Conservation (phyloP, 2,329 filamentous ascomycete species). For the Monosporascus sp. region DNA sequence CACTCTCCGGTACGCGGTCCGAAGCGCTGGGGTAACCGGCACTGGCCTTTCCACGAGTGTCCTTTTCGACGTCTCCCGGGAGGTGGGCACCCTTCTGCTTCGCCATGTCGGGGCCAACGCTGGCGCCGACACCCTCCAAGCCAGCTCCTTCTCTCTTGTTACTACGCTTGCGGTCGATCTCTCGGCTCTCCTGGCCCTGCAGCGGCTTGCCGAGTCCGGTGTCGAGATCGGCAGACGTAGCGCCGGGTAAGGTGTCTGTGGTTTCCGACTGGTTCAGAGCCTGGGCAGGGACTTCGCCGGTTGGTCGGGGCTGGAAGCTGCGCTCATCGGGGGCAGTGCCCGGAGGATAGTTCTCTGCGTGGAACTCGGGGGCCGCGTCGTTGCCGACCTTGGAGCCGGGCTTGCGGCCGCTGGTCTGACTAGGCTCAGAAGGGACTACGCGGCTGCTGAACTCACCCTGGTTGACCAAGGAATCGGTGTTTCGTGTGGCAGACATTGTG, state of each 20-base stretch:
- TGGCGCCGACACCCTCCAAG: conserved; percentile 33
- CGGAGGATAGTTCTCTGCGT: conserved; percentile 52
- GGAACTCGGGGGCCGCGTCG: conserved; percentile 57
- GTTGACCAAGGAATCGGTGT: conserved; percentile 47
- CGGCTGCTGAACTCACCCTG: conserved; percentile 52
- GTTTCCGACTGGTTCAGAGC: conserved; percentile 25
- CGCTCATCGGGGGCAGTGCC: conserved; percentile 54
- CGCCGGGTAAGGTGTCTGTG: conserved; percentile 34
- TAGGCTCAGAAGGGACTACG: conserved; percentile 44
- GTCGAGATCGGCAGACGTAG: conserved; percentile 40
- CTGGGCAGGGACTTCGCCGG: conserved; percentile 30
- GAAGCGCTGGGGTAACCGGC: conserved; percentile 19
- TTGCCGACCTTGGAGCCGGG: conserved; percentile 56
- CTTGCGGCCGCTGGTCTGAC: conserved; percentile 53
- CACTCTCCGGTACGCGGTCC: conserved; percentile 16
- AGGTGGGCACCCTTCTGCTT: conserved; percentile 24
- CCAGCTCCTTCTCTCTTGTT: conserved; percentile 33
- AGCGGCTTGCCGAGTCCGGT: conserved; percentile 37
- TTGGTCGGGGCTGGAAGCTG: conserved; percentile 34
- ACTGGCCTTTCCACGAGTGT: conserved; percentile 15
- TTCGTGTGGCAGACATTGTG: conserved; percentile 26
- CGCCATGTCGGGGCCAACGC: conserved; percentile 18
- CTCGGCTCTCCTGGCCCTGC: conserved; percentile 35
- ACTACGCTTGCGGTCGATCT: conserved; percentile 31
- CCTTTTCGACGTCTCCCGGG: conserved; percentile 25